phyloP scores from a whole-genome alignment of 2,329 filamentous ascomycete genomes.

The Alternaria burnsii region DNA sequence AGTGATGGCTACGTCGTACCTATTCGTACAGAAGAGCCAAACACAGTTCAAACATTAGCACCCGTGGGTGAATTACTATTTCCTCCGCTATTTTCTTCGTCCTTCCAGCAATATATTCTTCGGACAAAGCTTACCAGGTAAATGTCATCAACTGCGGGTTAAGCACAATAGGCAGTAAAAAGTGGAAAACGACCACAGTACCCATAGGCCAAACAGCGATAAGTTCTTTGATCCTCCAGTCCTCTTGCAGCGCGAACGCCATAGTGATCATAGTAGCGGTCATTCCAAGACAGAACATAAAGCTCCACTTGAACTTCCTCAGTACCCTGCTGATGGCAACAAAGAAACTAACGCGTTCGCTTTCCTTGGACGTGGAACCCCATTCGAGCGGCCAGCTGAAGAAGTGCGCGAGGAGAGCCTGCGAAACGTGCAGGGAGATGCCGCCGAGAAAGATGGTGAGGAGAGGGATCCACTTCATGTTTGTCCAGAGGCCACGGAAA shows the following conservation, averaged over 20 bases:
- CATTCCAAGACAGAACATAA: constrained; percentile 69
- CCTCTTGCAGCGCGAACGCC: constrained; percentile 70
- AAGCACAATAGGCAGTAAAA: constrained; percentile 75
- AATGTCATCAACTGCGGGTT: constrained; percentile 85
- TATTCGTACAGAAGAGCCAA: not conserved
- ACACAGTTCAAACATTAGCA: not conserved
- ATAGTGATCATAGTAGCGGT: constrained; percentile 70
- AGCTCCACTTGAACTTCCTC: constrained; percentile 74
- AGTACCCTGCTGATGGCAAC: constrained; percentile 82
- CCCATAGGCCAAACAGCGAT: constrained; percentile 78
- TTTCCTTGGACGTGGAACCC: constrained; percentile 86
- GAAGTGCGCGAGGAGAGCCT: constrained; percentile 82
- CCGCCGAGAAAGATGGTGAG: constrained; percentile 85
- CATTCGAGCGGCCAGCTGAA: constrained; percentile 87
- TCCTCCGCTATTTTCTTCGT: not conserved
- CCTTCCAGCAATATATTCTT: not conserved
- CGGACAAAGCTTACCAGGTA: constrained; percentile 65
- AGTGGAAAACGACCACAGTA: constrained; percentile 73
- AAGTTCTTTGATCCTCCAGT: constrained; percentile 57
- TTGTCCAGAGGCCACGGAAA: constrained; percentile 61
- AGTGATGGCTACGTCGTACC: not conserved
- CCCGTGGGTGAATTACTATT: not conserved
- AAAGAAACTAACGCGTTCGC: constrained; percentile 83
- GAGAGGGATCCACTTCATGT: constrained; percentile 70
- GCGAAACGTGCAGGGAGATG: constrained; percentile 79